Evolutionary conservation across 768 basidiomycete genomes (phyloP).

Genomic region (Serpula lacrymans): DNA sequence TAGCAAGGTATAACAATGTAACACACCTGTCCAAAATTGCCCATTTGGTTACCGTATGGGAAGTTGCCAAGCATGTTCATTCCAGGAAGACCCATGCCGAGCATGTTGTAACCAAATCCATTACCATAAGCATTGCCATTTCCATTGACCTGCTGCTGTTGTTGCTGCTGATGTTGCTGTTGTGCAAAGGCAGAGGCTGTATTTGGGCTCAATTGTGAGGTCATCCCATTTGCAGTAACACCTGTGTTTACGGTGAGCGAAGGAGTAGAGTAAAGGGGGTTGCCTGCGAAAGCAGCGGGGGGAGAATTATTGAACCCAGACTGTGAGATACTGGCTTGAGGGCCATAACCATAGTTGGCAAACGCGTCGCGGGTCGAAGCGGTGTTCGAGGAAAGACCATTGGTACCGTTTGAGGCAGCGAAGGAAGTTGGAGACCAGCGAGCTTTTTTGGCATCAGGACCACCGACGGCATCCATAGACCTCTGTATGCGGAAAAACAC

Average conservation of each 20-base stretch:
- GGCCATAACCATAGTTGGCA: slow-evolving; percentile 86
- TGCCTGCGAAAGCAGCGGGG: slow-evolving; percentile 48
- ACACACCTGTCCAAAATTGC: slow-evolving; percentile 61
- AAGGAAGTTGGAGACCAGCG: slow-evolving; percentile 78
- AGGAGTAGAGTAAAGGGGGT: slow-evolving; percentile 71
- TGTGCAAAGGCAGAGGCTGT: slow-evolving; percentile 54
- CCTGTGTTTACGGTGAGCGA: slow-evolving; percentile 64
- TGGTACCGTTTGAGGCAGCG: slow-evolving; percentile 29
- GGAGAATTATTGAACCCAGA: slow-evolving; percentile 43
- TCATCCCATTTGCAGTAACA: slow-evolving; percentile 46
- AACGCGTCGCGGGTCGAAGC: slow-evolving; percentile 62
- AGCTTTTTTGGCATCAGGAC: slow-evolving; percentile 85
- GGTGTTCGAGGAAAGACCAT: slow-evolving; percentile 34
- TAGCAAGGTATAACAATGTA: slow-evolving; percentile 3
- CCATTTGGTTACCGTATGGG: slow-evolving; percentile 69
- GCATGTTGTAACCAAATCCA: slow-evolving; percentile 72
- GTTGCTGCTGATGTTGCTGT: slow-evolving; percentile 38
- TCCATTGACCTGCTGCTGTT: slow-evolving; percentile 37
- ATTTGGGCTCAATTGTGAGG: slow-evolving; percentile 69
- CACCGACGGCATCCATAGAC: slow-evolving; percentile 80
- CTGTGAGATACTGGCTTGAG: slow-evolving; percentile 63
- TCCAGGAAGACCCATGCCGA: slow-evolving; percentile 75
- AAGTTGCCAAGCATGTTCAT: slow-evolving; percentile 73
- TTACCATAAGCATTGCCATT: slow-evolving; percentile 48
- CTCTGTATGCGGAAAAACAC: slow-evolving; percentile 44